A percentile compares a stretch with the other conserved stretches of the same genome.
Conservation (phyloP, 805 yeast genomes). For the Schizosaccharomyces lindneri region DNA sequence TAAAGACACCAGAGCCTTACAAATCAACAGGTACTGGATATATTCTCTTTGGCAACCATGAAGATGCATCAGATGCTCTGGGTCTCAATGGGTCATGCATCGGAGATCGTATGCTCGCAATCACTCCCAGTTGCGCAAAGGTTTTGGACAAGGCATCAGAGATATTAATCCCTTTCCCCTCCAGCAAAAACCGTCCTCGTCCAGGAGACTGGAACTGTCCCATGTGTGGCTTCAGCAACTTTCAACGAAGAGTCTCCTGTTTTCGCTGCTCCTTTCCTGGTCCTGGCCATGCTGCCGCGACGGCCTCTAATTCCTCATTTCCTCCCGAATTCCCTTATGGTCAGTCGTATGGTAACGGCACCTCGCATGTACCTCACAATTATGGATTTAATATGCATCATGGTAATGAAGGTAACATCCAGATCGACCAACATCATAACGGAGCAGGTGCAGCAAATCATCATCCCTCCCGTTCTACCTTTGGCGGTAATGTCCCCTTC, state of each 20-base stretch:
- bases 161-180: slow-evolving; percentile 61
- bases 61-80: slow-evolving; percentile 59
- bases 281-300: slow-evolving; percentile 37
- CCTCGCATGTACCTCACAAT: not conserved
- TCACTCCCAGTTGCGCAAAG: slow-evolving; percentile 59
- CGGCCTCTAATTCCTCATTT: slow-evolving; percentile 9
- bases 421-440: slow-evolving; percentile 5
- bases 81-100: slow-evolving; percentile 55
- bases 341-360: not conserved
- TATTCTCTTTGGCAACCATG: slow-evolving; percentile 63
- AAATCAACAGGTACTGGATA: slow-evolving; percentile 45
- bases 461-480: slow-evolving; percentile 9
- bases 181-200: slow-evolving; percentile 63
- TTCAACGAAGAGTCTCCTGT: slow-evolving; percentile 82
- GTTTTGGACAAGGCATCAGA: slow-evolving; percentile 67
- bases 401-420: slow-evolving; percentile 7
- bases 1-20: slow-evolving; percentile 34
- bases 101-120: slow-evolving; percentile 53
- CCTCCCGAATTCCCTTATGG: not conserved
- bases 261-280: slow-evolving; percentile 82
- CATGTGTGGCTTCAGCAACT: slow-evolving; percentile 81
- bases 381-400: slow-evolving; percentile 4
- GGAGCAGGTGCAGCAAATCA: slow-evolving; percentile 3
- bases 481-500: slow-evolving; percentile 46
- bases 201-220: slow-evolving; percentile 99